Conservation (phyloP, 163 green algal genomes). For the Chlorella variabilis region DNA sequence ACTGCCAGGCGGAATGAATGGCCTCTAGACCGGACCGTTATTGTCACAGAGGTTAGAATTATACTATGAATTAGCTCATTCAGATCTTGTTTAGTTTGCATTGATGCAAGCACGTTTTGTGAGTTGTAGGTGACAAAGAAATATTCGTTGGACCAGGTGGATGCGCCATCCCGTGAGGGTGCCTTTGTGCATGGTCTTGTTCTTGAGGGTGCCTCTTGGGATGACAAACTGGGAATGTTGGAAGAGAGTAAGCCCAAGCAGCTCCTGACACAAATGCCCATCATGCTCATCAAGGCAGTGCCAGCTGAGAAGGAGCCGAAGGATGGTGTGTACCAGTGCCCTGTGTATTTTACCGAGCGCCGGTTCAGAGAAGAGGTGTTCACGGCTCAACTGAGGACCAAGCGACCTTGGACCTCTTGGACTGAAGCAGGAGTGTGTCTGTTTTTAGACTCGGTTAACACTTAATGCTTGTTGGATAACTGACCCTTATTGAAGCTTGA, state of each 20-base stretch:
- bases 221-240: conserved; percentile 87
- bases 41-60: conserved; percentile 71
- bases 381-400: conserved; percentile 79
- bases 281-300: conserved; percentile 73
- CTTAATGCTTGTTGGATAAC: neutral
- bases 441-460: conserved; percentile 4
- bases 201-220: conserved; percentile 92
- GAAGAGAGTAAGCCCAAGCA: conserved; percentile 92
- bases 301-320: conserved; percentile 79
- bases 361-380: conserved; percentile 95
- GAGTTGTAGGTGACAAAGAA: conserved; percentile 49
- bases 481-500: no score
- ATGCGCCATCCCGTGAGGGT: conserved; percentile 72
- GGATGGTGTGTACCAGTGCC: conserved; percentile 90
- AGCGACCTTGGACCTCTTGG: conserved; percentile 35
- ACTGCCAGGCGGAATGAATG: conserved; percentile 92
- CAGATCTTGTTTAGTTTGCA: no score
- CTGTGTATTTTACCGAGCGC: conserved; percentile 93
- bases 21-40: conserved; percentile 87
- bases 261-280: conserved; percentile 89
- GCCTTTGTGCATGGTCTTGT: conserved; percentile 90
- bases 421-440: conserved; percentile 32
- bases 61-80: no score
- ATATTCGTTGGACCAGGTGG: conserved; percentile 37
- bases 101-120: no score